These are phyloP conservation scores for Metschnikowia matae DNA, from an alignment of 805 yeast genomes.

Conservation along the genomic window DNA sequence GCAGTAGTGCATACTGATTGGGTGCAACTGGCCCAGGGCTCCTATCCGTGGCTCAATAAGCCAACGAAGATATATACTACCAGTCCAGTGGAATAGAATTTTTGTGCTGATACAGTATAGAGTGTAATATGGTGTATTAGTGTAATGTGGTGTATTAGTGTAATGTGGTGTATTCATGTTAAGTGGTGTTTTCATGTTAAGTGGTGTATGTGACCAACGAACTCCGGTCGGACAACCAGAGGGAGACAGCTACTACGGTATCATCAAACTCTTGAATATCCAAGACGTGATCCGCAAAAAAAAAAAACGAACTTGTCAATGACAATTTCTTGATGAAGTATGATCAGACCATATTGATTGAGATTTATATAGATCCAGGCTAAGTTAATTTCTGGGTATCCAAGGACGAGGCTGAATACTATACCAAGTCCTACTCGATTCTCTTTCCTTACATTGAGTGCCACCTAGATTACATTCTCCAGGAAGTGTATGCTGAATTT, in stretches of 20 bases:
- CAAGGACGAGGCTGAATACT: slow-evolving; percentile 31
- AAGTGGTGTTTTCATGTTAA: too few relatives aligned
- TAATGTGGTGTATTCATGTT: too few relatives aligned
- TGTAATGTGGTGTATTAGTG: too few relatives aligned
- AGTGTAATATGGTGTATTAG: too few relatives aligned
- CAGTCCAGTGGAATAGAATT: too few relatives aligned
- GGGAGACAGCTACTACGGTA: slow-evolving; percentile 51
- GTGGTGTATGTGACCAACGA: slow-evolving; percentile 48
- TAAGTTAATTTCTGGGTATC: slow-evolving; percentile 26
- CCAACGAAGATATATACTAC: too few relatives aligned
- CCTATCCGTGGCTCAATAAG: too few relatives aligned
- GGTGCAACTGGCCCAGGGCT: too few relatives aligned
- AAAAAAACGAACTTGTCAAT: slow-evolving; percentile 72
- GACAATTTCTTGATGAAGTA: slow-evolving; percentile 82
- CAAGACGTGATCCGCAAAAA: slow-evolving; percentile 57
- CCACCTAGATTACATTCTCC: slow-evolving; percentile 82
- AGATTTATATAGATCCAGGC: slow-evolving; percentile 43
- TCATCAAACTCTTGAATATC: slow-evolving; percentile 65
- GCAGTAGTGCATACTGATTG: too few relatives aligned
- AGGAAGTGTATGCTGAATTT: slow-evolving; percentile 49
- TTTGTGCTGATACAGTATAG: too few relatives aligned
- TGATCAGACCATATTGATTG: slow-evolving; percentile 63
- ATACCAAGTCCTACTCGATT: slow-evolving; percentile 48
- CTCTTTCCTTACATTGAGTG: slow-evolving; percentile 79
- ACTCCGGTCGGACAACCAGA: slow-evolving; percentile 37